Conservation (phyloP, 495 filamentous ascomycete genomes). For the Trichoderma orchidacearum region DNA sequence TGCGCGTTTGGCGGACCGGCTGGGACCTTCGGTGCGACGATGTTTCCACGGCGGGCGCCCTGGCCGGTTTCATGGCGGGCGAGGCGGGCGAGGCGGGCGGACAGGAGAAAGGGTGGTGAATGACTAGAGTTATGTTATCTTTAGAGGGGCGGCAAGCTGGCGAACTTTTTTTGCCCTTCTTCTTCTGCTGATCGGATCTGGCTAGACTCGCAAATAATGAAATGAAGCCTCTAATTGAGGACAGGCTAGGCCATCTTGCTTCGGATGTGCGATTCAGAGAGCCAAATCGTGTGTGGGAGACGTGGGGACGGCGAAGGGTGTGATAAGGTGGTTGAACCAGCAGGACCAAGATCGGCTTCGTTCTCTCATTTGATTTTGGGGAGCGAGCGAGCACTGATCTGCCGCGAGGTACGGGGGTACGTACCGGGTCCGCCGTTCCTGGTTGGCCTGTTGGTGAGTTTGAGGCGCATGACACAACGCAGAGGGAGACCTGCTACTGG, state of each 20-base stretch:
- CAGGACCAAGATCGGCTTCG: no score
- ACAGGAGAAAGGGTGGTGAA: background rate
- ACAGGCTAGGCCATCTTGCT: background rate
- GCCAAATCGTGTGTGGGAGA: background rate
- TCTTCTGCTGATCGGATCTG: background rate
- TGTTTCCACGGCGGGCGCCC: constrained; percentile 24
- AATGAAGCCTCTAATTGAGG: background rate
- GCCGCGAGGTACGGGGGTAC: background rate
- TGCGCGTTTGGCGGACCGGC: constrained; percentile 45
- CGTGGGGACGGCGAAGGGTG: background rate
- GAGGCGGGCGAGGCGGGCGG: background rate
- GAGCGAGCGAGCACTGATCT: background rate
- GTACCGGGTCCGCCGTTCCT: background rate
- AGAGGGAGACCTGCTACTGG: background rate
- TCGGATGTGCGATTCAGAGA: background rate
- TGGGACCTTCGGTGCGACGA: constrained; percentile 40
- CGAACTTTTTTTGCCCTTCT: background rate
- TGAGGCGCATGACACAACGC: background rate
- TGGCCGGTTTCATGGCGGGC: constrained; percentile 38
- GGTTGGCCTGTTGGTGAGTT: background rate
- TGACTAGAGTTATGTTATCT: background rate
- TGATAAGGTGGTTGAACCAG: background rate
- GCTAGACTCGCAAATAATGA: background rate
- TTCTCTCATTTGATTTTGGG: background rate
- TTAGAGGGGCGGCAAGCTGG: background rate